Evolutionary conservation across 495 filamentous ascomycete genomes (phyloP), one percentile per base, ranked within the genome.

Genomic region (Terfezia claveryi): DNA sequence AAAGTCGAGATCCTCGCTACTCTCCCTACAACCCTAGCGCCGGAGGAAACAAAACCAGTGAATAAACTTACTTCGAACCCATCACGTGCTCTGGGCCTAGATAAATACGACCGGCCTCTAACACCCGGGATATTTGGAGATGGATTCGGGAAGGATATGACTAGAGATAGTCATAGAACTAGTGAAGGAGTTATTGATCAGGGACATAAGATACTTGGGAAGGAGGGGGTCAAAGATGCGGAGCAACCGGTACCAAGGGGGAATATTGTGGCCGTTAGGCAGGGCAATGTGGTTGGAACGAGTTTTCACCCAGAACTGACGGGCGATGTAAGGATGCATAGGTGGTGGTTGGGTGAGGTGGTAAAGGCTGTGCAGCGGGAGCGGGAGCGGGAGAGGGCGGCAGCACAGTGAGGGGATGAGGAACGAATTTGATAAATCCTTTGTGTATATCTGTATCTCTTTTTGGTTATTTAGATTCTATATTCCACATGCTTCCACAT

Each of bases 271-370:
- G 91, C 91, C 8, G 85, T 98, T 49, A 74, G 76, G 56, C 89
- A 96, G 68, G 84, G 85, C 11, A 95, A 96, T 70, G 85, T 94
- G 1, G 87, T 98, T 57, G 92, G 87, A 7, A 96, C 87, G 8
- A 94, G 87, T 64, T 98, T 96, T 64, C 92, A 98, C 64, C 91
- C 92, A 0, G 92, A 98, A 67, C 68, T 98, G 64, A 98, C 89
- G 23, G 79, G 78, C 23, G 91, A 98, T 67, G 71, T 77, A 56
- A 74, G 91, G 61, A 95, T 96, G 61, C 91, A 98, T 68, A 69
- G 77, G 4, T 98, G 91, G 91, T 98, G 91, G 91, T 62, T 98
- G 64, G 67, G 74, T 59, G 76, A 87, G 66, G 85, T 95, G 37
- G 37, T 69, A 27, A 65, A 69, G 27, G 7, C 27, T 49, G 65